phyloP scores from a whole-genome alignment of 208 protist genomes.

The Wallacemonas rigidus region DNA sequence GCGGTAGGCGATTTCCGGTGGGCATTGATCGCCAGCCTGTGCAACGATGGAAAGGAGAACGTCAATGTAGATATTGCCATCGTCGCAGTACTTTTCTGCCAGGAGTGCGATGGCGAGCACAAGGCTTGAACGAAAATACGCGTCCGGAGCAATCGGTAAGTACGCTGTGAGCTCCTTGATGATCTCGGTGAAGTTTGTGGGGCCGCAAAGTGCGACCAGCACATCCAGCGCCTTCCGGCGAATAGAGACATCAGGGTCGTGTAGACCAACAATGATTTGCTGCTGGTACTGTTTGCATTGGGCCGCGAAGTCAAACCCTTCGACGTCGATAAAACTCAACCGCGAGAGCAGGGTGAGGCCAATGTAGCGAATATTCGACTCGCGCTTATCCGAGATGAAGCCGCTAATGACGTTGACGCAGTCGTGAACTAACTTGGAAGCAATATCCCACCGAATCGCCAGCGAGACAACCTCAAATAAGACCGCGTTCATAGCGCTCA shows the following conservation, averaged over 20 bases:
- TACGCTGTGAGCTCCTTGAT: constrained; percentile 94
- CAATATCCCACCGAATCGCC: constrained; percentile 90
- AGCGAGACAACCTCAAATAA: constrained; percentile 97
- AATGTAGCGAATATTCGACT: constrained; percentile 92
- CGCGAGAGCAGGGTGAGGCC: constrained; percentile 83
- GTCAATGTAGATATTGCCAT: constrained; percentile 95
- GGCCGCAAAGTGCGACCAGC: constrained; percentile 97
- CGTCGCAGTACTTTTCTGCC: constrained; percentile 95
- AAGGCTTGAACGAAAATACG: constrained; percentile 93
- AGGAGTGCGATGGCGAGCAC: constrained; percentile 96
- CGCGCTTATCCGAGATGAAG: constrained; percentile 91
- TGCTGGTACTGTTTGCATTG: constrained; percentile 92
- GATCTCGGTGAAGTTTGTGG: constrained; percentile 88
- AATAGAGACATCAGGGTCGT: constrained; percentile 97
- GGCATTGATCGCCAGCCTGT: constrained; percentile 95
- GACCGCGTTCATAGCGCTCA: constrained; percentile 96
- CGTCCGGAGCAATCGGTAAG: constrained; percentile 84
- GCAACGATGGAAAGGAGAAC: constrained; percentile 95
- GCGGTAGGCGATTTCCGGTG: constrained; percentile 91
- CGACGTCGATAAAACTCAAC: constrained; percentile 56
- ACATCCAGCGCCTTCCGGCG: constrained; percentile 97
- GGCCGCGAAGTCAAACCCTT: constrained; percentile 62
- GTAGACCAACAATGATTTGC: constrained; percentile 90
- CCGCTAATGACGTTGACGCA: constrained; percentile 81
- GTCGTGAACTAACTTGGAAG: constrained; percentile 76